Conservation (phyloP, 352 stramenopile species). For the Phytophthora boehmeriae region DNA sequence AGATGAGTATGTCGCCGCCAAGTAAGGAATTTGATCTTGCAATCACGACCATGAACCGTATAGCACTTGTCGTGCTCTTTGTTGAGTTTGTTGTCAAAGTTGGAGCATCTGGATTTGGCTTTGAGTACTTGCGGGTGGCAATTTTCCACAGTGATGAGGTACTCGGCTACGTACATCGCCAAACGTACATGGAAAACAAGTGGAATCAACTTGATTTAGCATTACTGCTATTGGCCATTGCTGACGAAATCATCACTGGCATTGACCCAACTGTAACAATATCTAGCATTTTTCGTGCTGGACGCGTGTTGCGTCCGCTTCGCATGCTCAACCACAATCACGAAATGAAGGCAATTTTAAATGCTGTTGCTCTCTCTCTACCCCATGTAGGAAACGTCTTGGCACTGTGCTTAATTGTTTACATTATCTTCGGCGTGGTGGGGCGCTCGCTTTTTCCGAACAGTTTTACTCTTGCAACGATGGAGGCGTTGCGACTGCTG, state of each 20-base stretch:
- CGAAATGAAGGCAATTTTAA: conserved; percentile 81
- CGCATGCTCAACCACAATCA: conserved; percentile 79
- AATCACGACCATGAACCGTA: conserved; percentile 45
- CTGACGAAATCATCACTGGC: conserved; percentile 61
- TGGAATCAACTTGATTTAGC: conserved; percentile 82
- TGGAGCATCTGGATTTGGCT: conserved; percentile 54
- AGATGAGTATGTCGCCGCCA: conserved; percentile 55
- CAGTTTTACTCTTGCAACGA: conserved; percentile 79
- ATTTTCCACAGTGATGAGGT: conserved; percentile 70
- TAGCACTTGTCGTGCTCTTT: conserved; percentile 58
- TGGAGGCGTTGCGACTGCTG: conserved; percentile 28
- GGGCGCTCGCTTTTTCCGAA: conserved; percentile 70
- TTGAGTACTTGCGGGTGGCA: conserved; percentile 61
- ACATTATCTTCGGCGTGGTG: conserved; percentile 79
- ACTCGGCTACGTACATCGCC: conserved; percentile 62
- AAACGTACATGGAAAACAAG: conserved; percentile 77
- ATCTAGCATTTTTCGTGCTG: conserved; percentile 70
- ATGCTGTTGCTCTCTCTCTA: conserved; percentile 68
- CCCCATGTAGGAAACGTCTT: conserved; percentile 80
- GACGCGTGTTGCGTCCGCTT: conserved; percentile 66
- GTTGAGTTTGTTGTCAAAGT: conserved; percentile 73
- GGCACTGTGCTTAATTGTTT: conserved; percentile 72
- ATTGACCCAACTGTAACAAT: conserved; percentile 45
- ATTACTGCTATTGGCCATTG: conserved; percentile 58
- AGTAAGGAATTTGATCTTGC: conserved; percentile 36